These are phyloP conservation scores for Xylariaceae sp. DNA, from an alignment of 2,329 filamentous ascomycete genomes.

Conservation along the genomic window DNA sequence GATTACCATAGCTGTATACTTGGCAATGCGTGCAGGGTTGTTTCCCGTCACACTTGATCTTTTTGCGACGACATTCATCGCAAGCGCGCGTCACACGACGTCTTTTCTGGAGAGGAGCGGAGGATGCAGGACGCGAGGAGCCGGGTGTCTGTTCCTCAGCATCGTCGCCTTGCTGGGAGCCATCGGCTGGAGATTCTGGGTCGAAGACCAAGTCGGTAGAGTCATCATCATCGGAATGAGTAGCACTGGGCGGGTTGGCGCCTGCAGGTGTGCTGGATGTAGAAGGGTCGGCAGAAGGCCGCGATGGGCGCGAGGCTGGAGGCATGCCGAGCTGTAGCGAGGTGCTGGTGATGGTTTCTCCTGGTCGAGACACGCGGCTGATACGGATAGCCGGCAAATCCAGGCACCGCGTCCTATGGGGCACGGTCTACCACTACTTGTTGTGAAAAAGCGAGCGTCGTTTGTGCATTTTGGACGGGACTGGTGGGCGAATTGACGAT, in stretches of 20 bases:
- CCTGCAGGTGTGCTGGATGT: constrained; percentile 22
- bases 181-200: constrained; percentile 27
- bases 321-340: constrained; percentile 24
- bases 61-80: constrained; percentile 72
- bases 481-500: too few relatives aligned
- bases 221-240: constrained; percentile 40
- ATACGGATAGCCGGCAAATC: too few relatives aligned
- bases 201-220: constrained; percentile 15
- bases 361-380: too few relatives aligned
- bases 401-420: too few relatives aligned
- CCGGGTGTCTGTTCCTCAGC: constrained; percentile 19
- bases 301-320: constrained; percentile 27
- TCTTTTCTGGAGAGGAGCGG: constrained; percentile 67
- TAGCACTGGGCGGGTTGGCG: constrained; percentile 33
- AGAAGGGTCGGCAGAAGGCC: constrained; percentile 23
- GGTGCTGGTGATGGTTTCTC: too few relatives aligned
- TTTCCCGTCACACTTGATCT: constrained; percentile 84
- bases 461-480: too few relatives aligned
- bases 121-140: constrained; percentile 34
- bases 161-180: constrained; percentile 6
- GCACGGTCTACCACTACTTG: too few relatives aligned
- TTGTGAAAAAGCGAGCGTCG: too few relatives aligned
- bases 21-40: constrained; percentile 93
- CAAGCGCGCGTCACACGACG: constrained; percentile 76
- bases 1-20: constrained; percentile 91